Percentiles rank a stretch among this genome's conserved stretches.
These are phyloP conservation scores for Vanderwaltozyma tropicalis DNA, from an alignment of 805 yeast genomes.

Conservation along the genomic window DNA sequence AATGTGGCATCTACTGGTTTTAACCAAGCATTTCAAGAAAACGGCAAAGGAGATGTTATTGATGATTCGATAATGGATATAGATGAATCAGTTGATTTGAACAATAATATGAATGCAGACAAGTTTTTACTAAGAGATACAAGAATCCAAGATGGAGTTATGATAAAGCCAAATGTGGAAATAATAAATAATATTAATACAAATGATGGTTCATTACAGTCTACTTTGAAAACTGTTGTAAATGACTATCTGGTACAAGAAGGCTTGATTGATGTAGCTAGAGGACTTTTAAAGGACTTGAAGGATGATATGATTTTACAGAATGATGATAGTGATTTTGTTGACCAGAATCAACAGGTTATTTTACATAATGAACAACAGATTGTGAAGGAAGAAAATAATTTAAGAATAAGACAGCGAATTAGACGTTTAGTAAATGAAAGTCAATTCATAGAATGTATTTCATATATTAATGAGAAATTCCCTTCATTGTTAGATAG, in stretches of 20 bases:
- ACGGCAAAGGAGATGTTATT: background rate
- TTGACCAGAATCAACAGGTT: conserved; percentile 8
- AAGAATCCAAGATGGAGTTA: conserved; percentile 8
- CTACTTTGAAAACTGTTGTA: conserved; percentile 21
- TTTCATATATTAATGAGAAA: conserved; percentile 28
- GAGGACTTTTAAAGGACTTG: conserved; percentile 41
- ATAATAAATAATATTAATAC: conserved; percentile 16
- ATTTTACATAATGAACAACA: conserved; percentile 24
- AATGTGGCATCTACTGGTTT: too few relatives aligned
- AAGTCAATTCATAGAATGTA: conserved; percentile 37
- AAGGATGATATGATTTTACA: conserved; percentile 16
- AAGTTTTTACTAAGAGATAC: conserved; percentile 7
- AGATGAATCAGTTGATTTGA: background rate
- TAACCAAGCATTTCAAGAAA: conserved; percentile 1
- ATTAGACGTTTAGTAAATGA: conserved; percentile 34
- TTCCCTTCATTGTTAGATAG: conserved; percentile 18
- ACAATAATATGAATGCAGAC: conserved; percentile 1
- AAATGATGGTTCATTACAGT: conserved; percentile 21
- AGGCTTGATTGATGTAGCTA: conserved; percentile 46
- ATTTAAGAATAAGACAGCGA: conserved; percentile 35
- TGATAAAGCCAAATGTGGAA: conserved; percentile 16
- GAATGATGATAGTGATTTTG: conserved; percentile 8
- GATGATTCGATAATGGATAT: background rate
- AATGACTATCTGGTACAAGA: conserved; percentile 44
- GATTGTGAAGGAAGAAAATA: conserved; percentile 28